Conservation (phyloP, 495 filamentous ascomycete species). For the Terfezia boudieri region DNA sequence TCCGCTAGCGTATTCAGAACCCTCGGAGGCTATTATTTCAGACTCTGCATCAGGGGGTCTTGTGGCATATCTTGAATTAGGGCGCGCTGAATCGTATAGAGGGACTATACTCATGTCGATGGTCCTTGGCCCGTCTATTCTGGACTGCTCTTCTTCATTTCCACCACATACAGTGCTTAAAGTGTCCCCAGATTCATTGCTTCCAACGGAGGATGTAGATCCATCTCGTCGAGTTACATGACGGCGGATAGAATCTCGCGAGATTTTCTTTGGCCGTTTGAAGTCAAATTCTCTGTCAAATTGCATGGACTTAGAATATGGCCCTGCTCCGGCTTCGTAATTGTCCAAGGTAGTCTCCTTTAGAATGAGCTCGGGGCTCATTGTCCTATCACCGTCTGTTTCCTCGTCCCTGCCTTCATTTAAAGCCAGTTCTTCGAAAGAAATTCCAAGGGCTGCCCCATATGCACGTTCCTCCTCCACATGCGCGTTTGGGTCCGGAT, state of each 20-base stretch:
- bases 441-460: not conserved
- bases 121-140: not conserved
- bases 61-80: constrained; percentile 16
- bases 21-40: constrained; percentile 12
- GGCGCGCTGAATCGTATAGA: constrained; percentile 8
- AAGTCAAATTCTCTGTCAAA: not conserved
- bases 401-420: not conserved
- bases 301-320: not conserved
- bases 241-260: constrained; percentile 75
- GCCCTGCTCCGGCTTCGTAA: not conserved
- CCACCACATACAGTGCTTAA: not conserved
- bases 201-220: too few relatives aligned
- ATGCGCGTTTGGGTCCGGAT: constrained; percentile 26
- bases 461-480: not conserved
- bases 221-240: not conserved
- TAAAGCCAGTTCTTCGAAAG: not conserved
- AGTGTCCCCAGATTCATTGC: not conserved
- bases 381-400: not conserved
- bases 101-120: not conserved
- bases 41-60: constrained; percentile 11
- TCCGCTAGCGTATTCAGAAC: constrained; percentile 25
- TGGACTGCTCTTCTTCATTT: not conserved
- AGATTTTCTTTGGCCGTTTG: constrained; percentile 24
- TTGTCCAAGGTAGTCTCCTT: not conserved
- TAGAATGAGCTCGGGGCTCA: too few relatives aligned